Conservation (phyloP, 768 basidiomycete genomes). For the Trametes gibbosa region DNA sequence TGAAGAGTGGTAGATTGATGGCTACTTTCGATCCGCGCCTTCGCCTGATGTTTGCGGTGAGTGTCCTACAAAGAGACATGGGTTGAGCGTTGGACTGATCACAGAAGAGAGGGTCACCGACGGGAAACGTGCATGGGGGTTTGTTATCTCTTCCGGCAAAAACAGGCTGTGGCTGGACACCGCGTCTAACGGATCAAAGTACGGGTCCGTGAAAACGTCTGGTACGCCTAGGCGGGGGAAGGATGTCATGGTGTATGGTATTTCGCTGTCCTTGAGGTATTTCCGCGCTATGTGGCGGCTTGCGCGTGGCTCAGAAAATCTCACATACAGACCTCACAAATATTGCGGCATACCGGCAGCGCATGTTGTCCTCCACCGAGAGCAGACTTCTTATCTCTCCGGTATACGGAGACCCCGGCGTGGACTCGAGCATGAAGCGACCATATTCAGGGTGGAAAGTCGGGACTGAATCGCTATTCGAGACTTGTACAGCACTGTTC, state of each 20-base stretch:
- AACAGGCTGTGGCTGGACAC: constrained; percentile 91
- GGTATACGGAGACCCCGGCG: constrained; percentile 93
- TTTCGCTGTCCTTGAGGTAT: constrained; percentile 80
- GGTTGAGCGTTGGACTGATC: constrained; percentile 17
- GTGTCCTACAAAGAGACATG: constrained; percentile 55
- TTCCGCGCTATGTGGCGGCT: constrained; percentile 84
- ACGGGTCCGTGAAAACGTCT: constrained; percentile 91
- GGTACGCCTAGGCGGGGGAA: constrained; percentile 89
- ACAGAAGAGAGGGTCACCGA: constrained; percentile 44
- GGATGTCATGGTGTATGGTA: constrained; percentile 92
- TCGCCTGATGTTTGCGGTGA: constrained; percentile 94
- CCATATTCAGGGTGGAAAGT: constrained; percentile 99
- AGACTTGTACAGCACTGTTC: neutral
- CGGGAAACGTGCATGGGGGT: constrained; percentile 98
- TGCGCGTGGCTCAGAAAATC: neutral
- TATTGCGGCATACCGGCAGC: constrained; percentile 61
- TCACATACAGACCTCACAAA: neutral
- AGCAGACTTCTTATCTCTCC: constrained; percentile 84
- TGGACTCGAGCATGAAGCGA: constrained; percentile 97
- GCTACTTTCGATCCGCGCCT: constrained; percentile 91
- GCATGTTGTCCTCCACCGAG: constrained; percentile 93
- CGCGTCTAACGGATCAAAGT: constrained; percentile 70
- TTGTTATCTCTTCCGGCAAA: constrained; percentile 93
- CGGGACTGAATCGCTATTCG: constrained; percentile 65
- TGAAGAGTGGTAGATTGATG: constrained; percentile 91